phyloP scores from a whole-genome alignment of 345 rosid genomes.

The Populus davidiana region DNA sequence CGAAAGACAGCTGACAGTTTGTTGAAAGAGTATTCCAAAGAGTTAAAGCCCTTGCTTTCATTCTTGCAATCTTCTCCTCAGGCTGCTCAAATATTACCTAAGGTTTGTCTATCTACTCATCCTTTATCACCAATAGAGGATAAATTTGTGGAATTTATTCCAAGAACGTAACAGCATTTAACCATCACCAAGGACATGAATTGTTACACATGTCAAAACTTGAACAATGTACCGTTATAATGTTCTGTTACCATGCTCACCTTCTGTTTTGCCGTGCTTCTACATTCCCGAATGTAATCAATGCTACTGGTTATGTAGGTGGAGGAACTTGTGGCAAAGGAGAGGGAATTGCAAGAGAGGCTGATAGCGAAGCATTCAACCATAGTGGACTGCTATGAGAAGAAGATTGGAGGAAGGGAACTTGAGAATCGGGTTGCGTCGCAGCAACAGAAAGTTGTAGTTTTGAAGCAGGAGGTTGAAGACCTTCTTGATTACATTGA shows the following conservation, averaged over 20 bases:
- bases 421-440: conserved; percentile 67
- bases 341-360: conserved; percentile 83
- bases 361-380: conserved; percentile 54
- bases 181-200: not conserved
- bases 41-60: conserved; percentile 54
- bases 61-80: conserved; percentile 67
- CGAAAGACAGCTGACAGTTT: conserved; percentile 71
- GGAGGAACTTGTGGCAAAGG: conserved; percentile 76
- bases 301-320: conserved; percentile 41
- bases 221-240: not conserved
- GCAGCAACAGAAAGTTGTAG: conserved; percentile 63
- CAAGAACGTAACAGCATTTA: no score
- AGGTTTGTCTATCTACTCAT: conserved; percentile 44
- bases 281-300: not conserved
- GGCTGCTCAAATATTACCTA: conserved; percentile 67
- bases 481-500: conserved; percentile 75
- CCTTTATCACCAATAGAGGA: not conserved
- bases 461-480: conserved; percentile 79
- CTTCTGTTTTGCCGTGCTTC: not conserved
- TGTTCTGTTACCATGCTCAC: not conserved
- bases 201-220: not conserved
- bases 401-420: conserved; percentile 63
- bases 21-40: conserved; percentile 79
- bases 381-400: conserved; percentile 68
- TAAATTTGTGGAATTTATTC: not conserved